These are phyloP conservation scores for Nasturtium officinale DNA, from an alignment of 345 rosid genomes.

Conservation along the genomic window DNA sequence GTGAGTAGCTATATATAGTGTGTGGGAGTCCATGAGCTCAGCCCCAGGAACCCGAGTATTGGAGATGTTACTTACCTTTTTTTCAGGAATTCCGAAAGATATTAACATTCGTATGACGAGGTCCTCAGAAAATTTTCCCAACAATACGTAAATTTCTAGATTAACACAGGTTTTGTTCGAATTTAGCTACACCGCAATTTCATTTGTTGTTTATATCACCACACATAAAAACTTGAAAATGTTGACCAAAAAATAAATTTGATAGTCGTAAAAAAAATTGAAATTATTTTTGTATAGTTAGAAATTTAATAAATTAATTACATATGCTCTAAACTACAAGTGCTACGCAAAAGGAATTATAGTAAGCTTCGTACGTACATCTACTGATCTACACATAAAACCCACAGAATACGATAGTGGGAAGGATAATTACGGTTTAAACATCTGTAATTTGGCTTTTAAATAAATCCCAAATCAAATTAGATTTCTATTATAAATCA, in stretches of 20 bases:
- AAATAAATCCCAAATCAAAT: neutral
- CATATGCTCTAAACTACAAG: neutral
- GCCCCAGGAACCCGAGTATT: too few species aligned
- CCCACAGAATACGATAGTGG: slow-evolving; percentile 31
- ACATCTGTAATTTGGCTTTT: neutral
- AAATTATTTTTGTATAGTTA: neutral
- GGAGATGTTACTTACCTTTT: too few species aligned
- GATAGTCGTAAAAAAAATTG: too few species aligned
- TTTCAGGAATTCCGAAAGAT: too few species aligned
- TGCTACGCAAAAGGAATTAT: slow-evolving; percentile 21
- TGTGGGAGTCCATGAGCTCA: too few species aligned
- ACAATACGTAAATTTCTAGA: neutral
- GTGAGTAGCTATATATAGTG: too few species aligned
- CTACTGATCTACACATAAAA: neutral
- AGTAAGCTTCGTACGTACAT: slow-evolving; percentile 45
- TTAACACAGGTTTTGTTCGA: neutral
- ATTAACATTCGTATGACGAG: too few species aligned
- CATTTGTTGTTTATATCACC: neutral
- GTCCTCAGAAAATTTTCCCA: too few species aligned
- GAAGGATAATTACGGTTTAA: slow-evolving; percentile 42
- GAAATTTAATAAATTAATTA: neutral
- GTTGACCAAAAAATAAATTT: neutral
- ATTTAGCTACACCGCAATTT: neutral
- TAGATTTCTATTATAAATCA: slow-evolving; percentile 19
- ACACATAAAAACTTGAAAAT: neutral